phyloP scores from a whole-genome alignment of 345 rosid genomes.

The Aethionema arabicum region DNA sequence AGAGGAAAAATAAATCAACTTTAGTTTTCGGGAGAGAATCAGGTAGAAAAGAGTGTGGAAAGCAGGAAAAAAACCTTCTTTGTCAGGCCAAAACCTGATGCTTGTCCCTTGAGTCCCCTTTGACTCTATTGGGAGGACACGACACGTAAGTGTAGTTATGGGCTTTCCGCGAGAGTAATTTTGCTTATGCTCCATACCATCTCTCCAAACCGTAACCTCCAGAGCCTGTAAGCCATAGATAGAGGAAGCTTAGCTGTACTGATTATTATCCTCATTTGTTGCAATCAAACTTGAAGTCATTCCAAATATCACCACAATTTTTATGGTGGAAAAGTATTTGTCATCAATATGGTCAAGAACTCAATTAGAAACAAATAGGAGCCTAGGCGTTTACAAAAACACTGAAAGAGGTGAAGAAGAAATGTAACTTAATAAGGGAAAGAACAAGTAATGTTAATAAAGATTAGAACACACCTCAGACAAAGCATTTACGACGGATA shows the following conservation, averaged over 20 bases:
- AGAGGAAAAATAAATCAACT: conserved; percentile 24
- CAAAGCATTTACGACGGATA: conserved; percentile 96
- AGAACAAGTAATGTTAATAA: conserved; percentile 7
- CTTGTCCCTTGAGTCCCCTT: conserved; percentile 65
- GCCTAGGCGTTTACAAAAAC: conserved; percentile 1
- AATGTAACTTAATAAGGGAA: background rate
- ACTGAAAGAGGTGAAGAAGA: background rate
- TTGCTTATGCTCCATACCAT: conserved; percentile 75
- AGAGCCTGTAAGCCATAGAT: conserved; percentile 50
- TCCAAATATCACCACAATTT: conserved; percentile 9
- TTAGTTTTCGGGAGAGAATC: conserved; percentile 7
- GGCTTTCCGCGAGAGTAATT: conserved; percentile 93
- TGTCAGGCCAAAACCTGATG: conserved; percentile 96
- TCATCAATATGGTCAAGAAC: conserved; percentile 4
- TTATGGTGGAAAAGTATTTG: conserved; percentile 10
- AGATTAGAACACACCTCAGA: conserved; percentile 68
- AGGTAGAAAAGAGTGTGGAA: conserved; percentile 24
- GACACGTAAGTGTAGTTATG: conserved; percentile 49
- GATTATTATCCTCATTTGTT: background rate
- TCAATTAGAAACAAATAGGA: conserved; percentile 18
- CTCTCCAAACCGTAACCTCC: conserved; percentile 91
- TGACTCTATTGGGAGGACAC: conserved; percentile 56
- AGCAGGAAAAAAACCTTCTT: conserved; percentile 57
- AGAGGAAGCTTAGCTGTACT: conserved; percentile 10
- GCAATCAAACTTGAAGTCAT: conserved; percentile 14